These are phyloP conservation scores for Ricinus communis DNA, from an alignment of 345 rosid genomes.

Conservation along the genomic window DNA sequence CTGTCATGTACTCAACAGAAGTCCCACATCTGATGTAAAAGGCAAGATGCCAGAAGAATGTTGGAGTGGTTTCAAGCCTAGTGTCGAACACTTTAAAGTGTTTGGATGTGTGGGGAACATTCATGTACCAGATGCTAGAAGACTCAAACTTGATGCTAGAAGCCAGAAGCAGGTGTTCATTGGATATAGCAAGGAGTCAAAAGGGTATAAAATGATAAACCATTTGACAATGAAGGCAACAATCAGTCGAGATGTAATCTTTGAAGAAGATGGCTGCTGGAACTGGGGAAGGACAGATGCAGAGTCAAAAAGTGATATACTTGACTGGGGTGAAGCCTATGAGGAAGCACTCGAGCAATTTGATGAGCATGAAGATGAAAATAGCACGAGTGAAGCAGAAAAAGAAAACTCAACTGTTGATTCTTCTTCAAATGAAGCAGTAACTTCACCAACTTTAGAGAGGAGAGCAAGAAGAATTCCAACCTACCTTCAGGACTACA, in stretches of 20 bases:
- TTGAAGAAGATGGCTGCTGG: no score
- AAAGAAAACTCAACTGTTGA: neutral
- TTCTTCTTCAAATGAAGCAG: neutral
- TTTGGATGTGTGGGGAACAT: neutral
- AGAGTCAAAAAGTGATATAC: no score
- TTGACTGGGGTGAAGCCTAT: no score
- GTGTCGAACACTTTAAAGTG: neutral
- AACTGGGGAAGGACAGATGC: no score
- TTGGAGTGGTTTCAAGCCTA: neutral
- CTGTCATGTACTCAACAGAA: no score
- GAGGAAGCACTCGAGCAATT: no score
- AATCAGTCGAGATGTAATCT: no score
- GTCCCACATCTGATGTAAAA: neutral
- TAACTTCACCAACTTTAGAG: neutral
- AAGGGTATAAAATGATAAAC: no score
- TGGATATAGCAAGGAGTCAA: no score
- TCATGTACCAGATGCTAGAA: neutral
- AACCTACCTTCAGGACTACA: neutral
- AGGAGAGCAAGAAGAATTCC: neutral
- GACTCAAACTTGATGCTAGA: neutral
- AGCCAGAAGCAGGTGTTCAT: no score
- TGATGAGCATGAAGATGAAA: no score
- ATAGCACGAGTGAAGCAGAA: neutral
- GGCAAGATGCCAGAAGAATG: neutral
- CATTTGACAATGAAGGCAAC: no score